Percentiles rank a stretch among this genome's conserved stretches.
Evolutionary conservation across 805 yeast species (phyloP).

Genomic region (Cyberlindnera saturnus): DNA sequence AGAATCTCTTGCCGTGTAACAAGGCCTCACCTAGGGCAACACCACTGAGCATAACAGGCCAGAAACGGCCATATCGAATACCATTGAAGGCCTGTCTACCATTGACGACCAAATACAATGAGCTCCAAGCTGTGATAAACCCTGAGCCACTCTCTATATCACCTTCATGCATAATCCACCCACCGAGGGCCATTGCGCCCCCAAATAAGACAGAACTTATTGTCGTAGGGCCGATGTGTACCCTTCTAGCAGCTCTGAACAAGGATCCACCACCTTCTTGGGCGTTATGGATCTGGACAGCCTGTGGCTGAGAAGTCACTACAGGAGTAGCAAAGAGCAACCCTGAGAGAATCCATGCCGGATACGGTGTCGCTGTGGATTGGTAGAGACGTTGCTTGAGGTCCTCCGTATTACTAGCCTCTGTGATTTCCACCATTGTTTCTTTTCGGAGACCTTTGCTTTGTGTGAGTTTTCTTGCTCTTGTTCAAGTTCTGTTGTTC

Average conservation of each 20-base stretch:
- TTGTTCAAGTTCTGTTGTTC: no score
- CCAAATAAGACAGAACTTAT: constrained; percentile 50
- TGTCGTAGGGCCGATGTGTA: constrained; percentile 28
- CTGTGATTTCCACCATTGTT: constrained; percentile 21
- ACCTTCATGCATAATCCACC: constrained; percentile 70
- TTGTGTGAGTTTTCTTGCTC: neutral
- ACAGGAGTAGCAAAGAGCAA: constrained; percentile 33
- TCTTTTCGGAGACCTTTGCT: neutral
- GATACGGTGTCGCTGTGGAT: constrained; percentile 38
- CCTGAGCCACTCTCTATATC: constrained; percentile 79
- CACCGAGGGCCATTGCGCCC: constrained; percentile 56
- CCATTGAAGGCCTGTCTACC: constrained; percentile 51
- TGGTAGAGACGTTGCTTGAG: constrained; percentile 22
- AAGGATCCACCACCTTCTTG: constrained; percentile 1
- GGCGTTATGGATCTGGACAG: constrained; percentile 7
- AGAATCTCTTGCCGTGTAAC: constrained; percentile 65
- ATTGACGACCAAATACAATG: constrained; percentile 66
- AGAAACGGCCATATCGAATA: constrained; percentile 48
- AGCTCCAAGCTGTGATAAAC: constrained; percentile 74
- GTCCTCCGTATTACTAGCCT: constrained; percentile 15
- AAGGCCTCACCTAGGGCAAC: constrained; percentile 58
- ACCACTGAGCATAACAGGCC: constrained; percentile 54
- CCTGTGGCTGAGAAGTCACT: constrained; percentile 26
- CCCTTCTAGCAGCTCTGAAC: constrained; percentile 3
- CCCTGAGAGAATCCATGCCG: constrained; percentile 37